Evolutionary conservation across 2,329 filamentous ascomycete genomes (phyloP).

Genomic region (Ophiognomonia clavigignenti-juglandacearum): DNA sequence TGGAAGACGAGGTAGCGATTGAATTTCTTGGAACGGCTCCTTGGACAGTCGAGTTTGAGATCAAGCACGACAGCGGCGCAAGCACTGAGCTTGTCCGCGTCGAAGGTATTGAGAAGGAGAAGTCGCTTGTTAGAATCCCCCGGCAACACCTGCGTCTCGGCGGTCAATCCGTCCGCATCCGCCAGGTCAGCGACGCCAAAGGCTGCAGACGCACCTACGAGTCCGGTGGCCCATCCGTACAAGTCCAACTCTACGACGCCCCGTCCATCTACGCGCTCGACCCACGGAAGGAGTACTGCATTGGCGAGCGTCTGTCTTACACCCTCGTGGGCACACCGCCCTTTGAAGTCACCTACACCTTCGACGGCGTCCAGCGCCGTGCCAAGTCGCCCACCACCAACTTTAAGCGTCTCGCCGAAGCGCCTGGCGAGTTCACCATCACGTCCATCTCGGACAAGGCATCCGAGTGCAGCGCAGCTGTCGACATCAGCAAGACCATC

Average conservation of each 20-base stretch:
- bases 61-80: slow-evolving; percentile 82
- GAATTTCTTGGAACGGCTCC: slow-evolving; percentile 77
- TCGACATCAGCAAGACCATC: slow-evolving; percentile 75
- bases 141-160: slow-evolving; percentile 80
- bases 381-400: slow-evolving; percentile 74
- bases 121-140: slow-evolving; percentile 78
- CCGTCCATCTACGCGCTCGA: slow-evolving; percentile 88
- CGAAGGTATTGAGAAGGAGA: slow-evolving; percentile 69
- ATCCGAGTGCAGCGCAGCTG: slow-evolving; percentile 77
- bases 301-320: slow-evolving; percentile 91
- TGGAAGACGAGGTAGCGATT: slow-evolving; percentile 85
- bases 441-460: slow-evolving; percentile 83
- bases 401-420: slow-evolving; percentile 90
- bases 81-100: slow-evolving; percentile 78
- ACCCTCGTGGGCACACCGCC: slow-evolving; percentile 85
- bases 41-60: slow-evolving; percentile 86
- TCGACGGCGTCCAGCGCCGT: slow-evolving; percentile 72
- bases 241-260: slow-evolving; percentile 88
- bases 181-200: slow-evolving; percentile 80
- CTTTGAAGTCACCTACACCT: slow-evolving; percentile 89
- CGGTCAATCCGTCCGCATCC: slow-evolving; percentile 83
- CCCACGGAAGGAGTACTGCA: slow-evolving; percentile 81
- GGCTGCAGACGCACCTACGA: slow-evolving; percentile 81
- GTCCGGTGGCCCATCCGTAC: slow-evolving; percentile 67
- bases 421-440: slow-evolving; percentile 82